Evolutionary conservation across 805 yeast genomes (phyloP), one percentile per base, ranked within the genome.

Genomic region (Pichia kluyveri): DNA sequence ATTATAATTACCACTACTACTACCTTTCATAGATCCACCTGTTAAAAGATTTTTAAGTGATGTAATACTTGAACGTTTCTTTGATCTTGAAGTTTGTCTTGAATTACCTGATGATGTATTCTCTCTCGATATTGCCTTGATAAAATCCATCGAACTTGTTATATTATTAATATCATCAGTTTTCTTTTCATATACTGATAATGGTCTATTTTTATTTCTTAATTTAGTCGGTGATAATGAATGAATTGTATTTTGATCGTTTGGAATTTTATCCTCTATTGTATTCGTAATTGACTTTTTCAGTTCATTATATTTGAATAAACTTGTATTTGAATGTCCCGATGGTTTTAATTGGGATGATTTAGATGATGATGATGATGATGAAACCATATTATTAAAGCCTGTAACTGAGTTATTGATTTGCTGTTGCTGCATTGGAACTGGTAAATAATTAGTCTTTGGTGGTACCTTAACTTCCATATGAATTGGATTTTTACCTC

Each of bases 141-240:
- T 47, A 51, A 69, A 71, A 32, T 67, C 74, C 26, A 70, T 62
- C 37, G 66, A 69, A 46, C 66, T 67, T 50, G 64, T 62, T 31
- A 64, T 64, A 27, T 57, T 59, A 15, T 43, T 48, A 26, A 53
- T 54, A 17, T 57, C 56, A 36, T 56, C 56, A 40, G 54, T 58
- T 32, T 42, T 19, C 19, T 18, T 46, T 2, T 46, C 53, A 40
- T 44, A 46, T 41, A 50, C 17, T 8, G 55, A 52, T 17, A 46
- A 32, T 12, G 55, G 53, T 5, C 48, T 18, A 15, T 9, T 42
- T 19, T 34, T 32, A 32, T 34, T 32, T 47, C 50, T 47, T 15
- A 43, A 18, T 26, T 47, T 47, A 15, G 26, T 32, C 10, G 44
- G 44, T 6, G 44, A 32, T 23, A 42, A 15, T 2, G 38, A 9